A percentile compares a stretch with the other conserved stretches of the same genome.
Evolutionary conservation across 1,139 yeast species (phyloP).

Genomic region (Kurtzmaniella quercitrusa): DNA sequence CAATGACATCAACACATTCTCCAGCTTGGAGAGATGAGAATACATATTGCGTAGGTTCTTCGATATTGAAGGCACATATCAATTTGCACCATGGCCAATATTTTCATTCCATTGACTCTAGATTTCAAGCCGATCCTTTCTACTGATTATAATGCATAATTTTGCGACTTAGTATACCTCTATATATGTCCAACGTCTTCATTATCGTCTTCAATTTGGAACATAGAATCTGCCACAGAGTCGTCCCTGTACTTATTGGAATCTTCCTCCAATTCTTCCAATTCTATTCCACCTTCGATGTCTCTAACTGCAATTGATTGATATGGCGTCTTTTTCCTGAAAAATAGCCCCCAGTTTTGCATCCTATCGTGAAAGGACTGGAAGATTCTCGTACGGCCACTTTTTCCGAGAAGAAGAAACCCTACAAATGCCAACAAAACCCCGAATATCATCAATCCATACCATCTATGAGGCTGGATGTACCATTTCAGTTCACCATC

Average conservation of each 20-base stretch:
- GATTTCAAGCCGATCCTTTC: too few relatives aligned
- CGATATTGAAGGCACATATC: too few relatives aligned
- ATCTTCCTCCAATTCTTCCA: conserved; percentile 3
- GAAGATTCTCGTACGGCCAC: conserved; percentile 12
- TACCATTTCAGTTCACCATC: conserved; percentile 33
- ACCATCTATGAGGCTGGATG: conserved; percentile 49
- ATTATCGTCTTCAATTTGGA: background rate
- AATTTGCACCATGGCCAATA: too few relatives aligned
- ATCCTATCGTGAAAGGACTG: background rate
- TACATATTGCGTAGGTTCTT: too few relatives aligned
- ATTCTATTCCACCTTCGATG: conserved; percentile 1
- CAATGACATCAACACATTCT: too few relatives aligned
- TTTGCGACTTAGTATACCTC: too few relatives aligned
- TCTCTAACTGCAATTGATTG: background rate
- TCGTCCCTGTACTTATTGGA: conserved; percentile 1
- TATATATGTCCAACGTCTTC: background rate
- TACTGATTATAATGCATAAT: too few relatives aligned
- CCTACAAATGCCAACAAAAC: conserved; percentile 36
- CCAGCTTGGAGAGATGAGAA: too few relatives aligned
- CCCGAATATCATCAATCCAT: conserved; percentile 50
- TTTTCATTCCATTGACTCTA: too few relatives aligned
- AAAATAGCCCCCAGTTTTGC: background rate
- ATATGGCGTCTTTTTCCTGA: background rate
- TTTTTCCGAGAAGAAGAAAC: conserved; percentile 46
- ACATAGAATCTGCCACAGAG: background rate